phyloP scores from a whole-genome alignment of 495 filamentous ascomycete genomes.

The Neurospora sp. region DNA sequence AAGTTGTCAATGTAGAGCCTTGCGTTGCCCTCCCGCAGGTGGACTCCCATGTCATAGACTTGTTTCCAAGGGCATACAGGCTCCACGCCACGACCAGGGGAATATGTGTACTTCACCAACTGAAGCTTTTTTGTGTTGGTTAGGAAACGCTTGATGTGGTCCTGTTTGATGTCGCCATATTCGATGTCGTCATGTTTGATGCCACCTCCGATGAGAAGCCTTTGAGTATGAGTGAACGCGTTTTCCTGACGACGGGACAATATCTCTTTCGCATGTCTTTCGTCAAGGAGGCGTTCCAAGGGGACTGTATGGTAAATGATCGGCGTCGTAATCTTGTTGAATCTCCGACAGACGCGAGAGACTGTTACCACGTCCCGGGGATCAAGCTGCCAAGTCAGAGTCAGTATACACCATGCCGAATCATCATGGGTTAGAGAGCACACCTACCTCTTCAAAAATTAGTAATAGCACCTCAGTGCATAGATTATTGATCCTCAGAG shows the following conservation, averaged over 20 bases:
- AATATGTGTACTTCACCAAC: background rate
- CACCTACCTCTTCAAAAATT: conserved; percentile 17
- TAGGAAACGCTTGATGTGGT: background rate
- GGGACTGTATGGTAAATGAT: conserved; percentile 16
- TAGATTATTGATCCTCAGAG: conserved; percentile 5
- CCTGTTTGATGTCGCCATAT: background rate
- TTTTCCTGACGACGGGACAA: conserved; percentile 9
- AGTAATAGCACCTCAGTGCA: conserved; percentile 19
- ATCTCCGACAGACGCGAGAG: conserved; percentile 4
- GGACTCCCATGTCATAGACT: background rate
- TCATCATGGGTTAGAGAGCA: background rate
- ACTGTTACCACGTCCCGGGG: background rate
- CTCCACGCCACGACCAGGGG: background rate
- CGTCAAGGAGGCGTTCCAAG: conserved; percentile 13
- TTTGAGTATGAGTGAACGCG: conserved; percentile 15
- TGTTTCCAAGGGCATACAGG: background rate
- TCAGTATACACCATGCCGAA: background rate
- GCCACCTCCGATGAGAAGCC: conserved; percentile 5
- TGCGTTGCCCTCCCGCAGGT: background rate
- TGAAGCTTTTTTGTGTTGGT: background rate
- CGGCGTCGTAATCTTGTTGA: conserved; percentile 17
- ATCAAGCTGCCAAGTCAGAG: background rate
- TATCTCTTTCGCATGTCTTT: conserved; percentile 2
- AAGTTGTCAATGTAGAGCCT: background rate
- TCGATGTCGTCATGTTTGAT: background rate